Evolutionary conservation across 345 rosid species (phyloP).

Genomic region (Toxicodendron radicans): DNA sequence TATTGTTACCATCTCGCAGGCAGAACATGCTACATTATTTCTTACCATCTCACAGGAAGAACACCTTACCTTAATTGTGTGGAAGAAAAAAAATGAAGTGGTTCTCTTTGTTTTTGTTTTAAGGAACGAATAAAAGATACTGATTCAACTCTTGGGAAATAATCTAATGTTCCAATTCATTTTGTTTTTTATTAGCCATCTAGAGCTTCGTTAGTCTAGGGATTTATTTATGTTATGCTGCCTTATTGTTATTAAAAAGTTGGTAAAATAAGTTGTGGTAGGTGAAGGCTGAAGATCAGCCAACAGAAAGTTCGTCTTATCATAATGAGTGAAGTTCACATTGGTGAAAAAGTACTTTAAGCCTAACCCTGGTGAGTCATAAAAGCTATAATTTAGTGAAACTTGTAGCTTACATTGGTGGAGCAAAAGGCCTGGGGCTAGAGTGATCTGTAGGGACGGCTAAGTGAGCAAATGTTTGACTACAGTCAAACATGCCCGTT

Average conservation of each 20-base stretch:
- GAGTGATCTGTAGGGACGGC: neutral
- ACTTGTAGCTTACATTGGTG: neutral
- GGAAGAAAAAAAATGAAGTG: neutral
- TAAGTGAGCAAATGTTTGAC: too few relatives aligned
- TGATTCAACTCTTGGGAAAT: neutral
- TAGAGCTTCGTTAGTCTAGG: neutral
- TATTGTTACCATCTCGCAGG: neutral
- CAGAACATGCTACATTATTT: neutral
- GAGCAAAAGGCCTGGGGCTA: neutral
- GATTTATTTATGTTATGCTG: neutral
- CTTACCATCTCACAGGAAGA: neutral
- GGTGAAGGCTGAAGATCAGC: neutral
- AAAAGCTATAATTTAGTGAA: neutral
- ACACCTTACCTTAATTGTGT: neutral
- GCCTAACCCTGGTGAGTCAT: neutral
- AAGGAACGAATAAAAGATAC: neutral
- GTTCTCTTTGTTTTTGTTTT: neutral
- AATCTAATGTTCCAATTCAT: neutral
- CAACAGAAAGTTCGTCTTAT: neutral
- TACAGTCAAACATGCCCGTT: neutral
- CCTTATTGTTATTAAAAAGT: neutral
- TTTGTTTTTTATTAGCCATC: neutral
- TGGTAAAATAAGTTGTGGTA: neutral
- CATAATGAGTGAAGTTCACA: neutral
- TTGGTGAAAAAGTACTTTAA: neutral